Evolutionary conservation across 345 rosid genomes (phyloP), one percentile per base, ranked within the genome.

Genomic region (Arabidopsis suecica): DNA sequence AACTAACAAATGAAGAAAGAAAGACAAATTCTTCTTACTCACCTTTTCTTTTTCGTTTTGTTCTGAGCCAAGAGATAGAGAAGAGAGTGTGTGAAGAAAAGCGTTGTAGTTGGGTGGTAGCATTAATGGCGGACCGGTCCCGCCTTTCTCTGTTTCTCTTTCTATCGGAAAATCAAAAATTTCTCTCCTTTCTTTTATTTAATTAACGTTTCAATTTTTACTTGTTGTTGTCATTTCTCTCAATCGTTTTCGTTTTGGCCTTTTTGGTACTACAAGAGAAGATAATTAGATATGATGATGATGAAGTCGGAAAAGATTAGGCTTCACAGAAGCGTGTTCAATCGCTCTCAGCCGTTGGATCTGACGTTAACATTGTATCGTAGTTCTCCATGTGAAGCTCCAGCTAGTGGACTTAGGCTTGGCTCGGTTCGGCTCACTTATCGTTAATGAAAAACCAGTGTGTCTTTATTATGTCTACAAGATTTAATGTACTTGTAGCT

Each of bases 271-370:
- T 44, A 61, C 57, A 37, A 56, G 33, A 20, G 42, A 38, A 58
- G 2, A 58, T n/a, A n/a, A n/a, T n/a, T n/a, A 59, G 56, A 41
- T 32, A 48, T 28, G 71, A 80, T 78, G 71, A 80, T 78, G 76
- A 77, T 78, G 72, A 79, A 78, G 69, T 72, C 63, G 42, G 56
- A 53, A 42, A 69, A 40, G 30, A 69, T 55, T 73, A 60, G 0
- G 5, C 63, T 76, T 37, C 23, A 63, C 67, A 45, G 30, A 67
- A 67, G 6, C 47, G 41, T 60, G 22, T 53, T 44, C 28, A 49
- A 32, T 74, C 68, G 67, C 61, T 77, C 68, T 76, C 84, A 78
- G 79, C 85, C 86, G 86, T 80, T 78, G 70, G 88, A 82, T 81
- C 74, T 50, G 69, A 69, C 57, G 57, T 53, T 20, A 64, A 1